Conservation (phyloP, 306 rosid genomes). For the Medicago lupulina region DNA sequence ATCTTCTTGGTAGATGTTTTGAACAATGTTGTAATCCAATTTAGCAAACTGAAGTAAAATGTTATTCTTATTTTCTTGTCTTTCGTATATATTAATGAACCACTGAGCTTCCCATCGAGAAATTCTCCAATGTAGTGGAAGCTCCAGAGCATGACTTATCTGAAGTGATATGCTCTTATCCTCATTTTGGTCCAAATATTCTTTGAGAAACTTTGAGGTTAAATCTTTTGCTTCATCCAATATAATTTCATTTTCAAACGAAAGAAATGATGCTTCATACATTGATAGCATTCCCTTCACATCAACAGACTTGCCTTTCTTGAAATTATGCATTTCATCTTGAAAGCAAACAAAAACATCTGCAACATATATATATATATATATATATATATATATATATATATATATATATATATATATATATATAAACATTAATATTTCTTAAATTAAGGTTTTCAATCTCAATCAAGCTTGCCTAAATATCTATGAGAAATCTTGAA, state of each 20-base stretch:
- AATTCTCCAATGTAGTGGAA: conserved; percentile 24
- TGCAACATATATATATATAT: neutral
- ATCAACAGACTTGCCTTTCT: neutral
- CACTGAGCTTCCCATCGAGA: conserved; percentile 10
- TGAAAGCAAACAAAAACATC: conserved; percentile 3
- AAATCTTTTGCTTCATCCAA: conserved; percentile 4
- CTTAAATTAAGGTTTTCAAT: too few relatives aligned
- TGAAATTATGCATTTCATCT: neutral
- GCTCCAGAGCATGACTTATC: neutral
- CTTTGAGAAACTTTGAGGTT: neutral
- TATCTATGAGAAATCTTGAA: too few relatives aligned
- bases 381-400: too few relatives aligned
- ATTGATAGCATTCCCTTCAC: conserved; percentile 4
- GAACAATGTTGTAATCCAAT: conserved; percentile 3
- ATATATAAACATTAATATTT: too few relatives aligned
- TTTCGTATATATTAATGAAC: neutral
- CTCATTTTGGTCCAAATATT: neutral
- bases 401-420: too few relatives aligned
- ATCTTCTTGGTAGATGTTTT: conserved; percentile 14
- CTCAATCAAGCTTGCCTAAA: too few relatives aligned
- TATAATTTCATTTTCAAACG: neutral
- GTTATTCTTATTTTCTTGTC: too few relatives aligned
- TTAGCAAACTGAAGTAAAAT: neutral
- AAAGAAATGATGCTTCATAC: neutral
- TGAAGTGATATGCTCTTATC: neutral